Evolutionary conservation across 805 yeast species (phyloP).

Genomic region (Pichia cabralensis): DNA sequence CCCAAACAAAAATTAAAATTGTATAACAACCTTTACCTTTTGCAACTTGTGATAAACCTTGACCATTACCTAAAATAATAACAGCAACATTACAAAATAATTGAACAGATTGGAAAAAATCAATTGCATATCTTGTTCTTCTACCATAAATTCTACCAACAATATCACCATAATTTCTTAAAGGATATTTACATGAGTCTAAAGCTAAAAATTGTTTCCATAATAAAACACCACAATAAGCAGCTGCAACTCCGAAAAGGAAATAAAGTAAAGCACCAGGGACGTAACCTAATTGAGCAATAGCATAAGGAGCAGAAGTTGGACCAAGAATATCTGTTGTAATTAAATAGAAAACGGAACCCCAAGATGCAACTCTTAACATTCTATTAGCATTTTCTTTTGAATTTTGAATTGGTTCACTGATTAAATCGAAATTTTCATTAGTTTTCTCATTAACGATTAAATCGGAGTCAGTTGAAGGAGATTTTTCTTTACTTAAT

Average conservation of each 20-base stretch:
- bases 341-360: constrained; percentile 34
- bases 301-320: constrained; percentile 35
- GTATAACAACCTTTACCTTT: constrained; percentile 30
- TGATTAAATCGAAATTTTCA: not conserved
- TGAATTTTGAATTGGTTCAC: constrained; percentile 4
- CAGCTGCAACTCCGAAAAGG: constrained; percentile 33
- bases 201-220: constrained; percentile 28
- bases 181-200: constrained; percentile 34
- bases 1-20: constrained; percentile 34
- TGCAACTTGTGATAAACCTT: constrained; percentile 32
- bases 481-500: not conserved
- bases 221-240: constrained; percentile 31
- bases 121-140: constrained; percentile 25
- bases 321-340: constrained; percentile 42
- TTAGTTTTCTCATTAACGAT: not conserved
- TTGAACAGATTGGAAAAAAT: constrained; percentile 32
- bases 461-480: not conserved
- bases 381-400: constrained; percentile 7
- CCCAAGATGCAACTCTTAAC: constrained; percentile 7
- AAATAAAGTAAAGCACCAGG: constrained; percentile 35
- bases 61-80: constrained; percentile 32
- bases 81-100: constrained; percentile 35
- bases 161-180: constrained; percentile 33
- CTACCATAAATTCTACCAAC: constrained; percentile 31
- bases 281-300: constrained; percentile 34